Base-by-base conservation (phyloP, 805 yeast genomes). In the Starmerella riodocensis region DNA sequence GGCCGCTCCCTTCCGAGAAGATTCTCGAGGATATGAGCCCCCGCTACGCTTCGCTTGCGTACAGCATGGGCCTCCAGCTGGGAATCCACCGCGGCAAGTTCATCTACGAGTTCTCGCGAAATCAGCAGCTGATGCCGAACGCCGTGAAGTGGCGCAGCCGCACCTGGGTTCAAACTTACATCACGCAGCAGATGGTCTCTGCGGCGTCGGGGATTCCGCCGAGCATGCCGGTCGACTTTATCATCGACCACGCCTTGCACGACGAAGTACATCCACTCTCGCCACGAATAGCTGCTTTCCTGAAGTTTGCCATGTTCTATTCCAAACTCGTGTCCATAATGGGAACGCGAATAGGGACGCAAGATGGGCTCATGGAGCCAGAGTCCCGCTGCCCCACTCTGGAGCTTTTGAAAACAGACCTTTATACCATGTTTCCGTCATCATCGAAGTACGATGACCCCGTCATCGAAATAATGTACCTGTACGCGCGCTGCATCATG, bases 81-180 rank as follows among this genome's bases (percentile, higher is more conserved):
- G 96, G 96, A 9, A 65, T 86, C 44, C 96, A 86, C 59, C 65
- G 95, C 48, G 96, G 95, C 20, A 81, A 80, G 55, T 86, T 86
- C 56, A 83, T 86, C 48, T 74, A 79, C 46, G 96, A 86, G 53
- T 86, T 86, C 50, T 78, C 93, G 6, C 68, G 96, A 53, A 81
- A 88, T 23, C 96, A 86, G 55, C 91, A 80, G 4, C 72, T 82
- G 19, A 66, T 85, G 59, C 88, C 88, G 0, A 84, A 86, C 59
- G 88, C 94, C 4, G 95, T 83, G 50, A 77, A 76, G 53, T 86
- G 95, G 96, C 70, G 96, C 57, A 84, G 95, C 1, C 66, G 94
- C 49, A 74, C 94, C 1, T 86, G 96, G 96, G 62, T 84, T 22
- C 85, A 88, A 2, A 78, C 82, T 3, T 86, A 80, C 57, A 79